Evolutionary conservation across 1,284 basidiomycete species (phyloP).

Genomic region (Grifola frondosa): DNA sequence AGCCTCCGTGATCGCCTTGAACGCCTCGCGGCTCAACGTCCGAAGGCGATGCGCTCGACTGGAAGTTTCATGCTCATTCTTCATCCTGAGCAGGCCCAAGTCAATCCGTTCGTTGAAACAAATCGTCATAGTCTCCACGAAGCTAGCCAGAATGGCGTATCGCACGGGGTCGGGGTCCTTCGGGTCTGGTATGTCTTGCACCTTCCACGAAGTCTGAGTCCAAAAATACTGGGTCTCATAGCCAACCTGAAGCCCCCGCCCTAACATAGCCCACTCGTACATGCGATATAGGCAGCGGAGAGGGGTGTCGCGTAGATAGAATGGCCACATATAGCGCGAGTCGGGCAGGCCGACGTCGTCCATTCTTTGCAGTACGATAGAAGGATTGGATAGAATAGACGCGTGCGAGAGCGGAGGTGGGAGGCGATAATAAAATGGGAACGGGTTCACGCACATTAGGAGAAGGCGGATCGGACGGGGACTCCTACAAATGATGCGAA

Average conservation of each 20-base stretch:
- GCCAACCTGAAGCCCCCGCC: slow-evolving; percentile 21
- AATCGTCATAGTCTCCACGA: slow-evolving; percentile 29
- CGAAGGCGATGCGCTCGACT: too few species aligned
- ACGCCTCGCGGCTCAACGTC: too few species aligned
- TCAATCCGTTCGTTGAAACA: slow-evolving; percentile 35
- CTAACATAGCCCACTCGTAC: slow-evolving; percentile 27
- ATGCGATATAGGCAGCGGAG: slow-evolving; percentile 25
- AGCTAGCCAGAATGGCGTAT: slow-evolving; percentile 31
- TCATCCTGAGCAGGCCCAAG: slow-evolving; percentile 31
- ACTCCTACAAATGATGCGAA: too few species aligned
- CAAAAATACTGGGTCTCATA: slow-evolving; percentile 33
- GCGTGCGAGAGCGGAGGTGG: too few species aligned
- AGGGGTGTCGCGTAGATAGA: slow-evolving; percentile 1
- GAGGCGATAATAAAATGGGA: too few species aligned
- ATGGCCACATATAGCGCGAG: background rate
- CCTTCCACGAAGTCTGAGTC: slow-evolving; percentile 21
- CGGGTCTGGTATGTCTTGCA: slow-evolving; percentile 30
- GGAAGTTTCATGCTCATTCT: too few species aligned
- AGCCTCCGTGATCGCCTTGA: too few species aligned
- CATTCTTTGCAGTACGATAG: too few species aligned
- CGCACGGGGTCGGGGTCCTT: slow-evolving; percentile 24
- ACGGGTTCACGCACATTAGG: too few species aligned
- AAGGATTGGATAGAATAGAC: too few species aligned
- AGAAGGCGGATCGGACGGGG: too few species aligned
- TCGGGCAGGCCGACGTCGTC: background rate